Evolutionary conservation across 345 rosid genomes (phyloP), one percentile per base, ranked within the genome.

Genomic region (Adansonia digitata): DNA sequence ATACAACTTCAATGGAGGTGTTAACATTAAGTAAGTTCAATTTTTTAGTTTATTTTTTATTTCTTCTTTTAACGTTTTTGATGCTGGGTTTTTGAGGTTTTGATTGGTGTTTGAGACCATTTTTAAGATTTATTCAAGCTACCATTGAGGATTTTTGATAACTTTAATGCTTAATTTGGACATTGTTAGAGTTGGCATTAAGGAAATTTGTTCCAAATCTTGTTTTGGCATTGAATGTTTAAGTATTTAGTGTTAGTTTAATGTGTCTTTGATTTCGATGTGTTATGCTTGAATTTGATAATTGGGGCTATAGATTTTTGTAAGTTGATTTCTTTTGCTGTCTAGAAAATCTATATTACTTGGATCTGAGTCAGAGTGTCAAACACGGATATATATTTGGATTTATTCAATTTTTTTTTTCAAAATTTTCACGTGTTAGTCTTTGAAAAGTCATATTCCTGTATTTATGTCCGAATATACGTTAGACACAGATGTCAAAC

Each of bases 1-100:
- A 22, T 92, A 87, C 81, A 83, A 85, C 84, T 88, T 89, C 85
- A 85, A 83, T 20, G 90, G 91, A 24, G 93, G 88, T 35, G 94
- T 90, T 71, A 84, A 81, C 60, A 81, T 94, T 84, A 91, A 87
- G 95, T 88, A 78, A 78, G 88, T 63, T 72, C 60, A 69, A n/a
- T 2, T 57, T 37, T 4, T 35, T 2, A 5, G 0, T 9, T 29
- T n/a, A 15, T 72, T 39, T 17, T 61, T 7, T n/a, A n/a, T n/a
- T n/a, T n/a, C n/a, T n/a, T n/a, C n/a, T 5, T 31, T 61, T 20
- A 34, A 24, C 13, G 12, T 66, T 5, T 40, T 7, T 65, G 17
- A 22, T 40, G 31, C 22, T 65, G 69, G 29, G 69, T 5, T n/a
- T 51, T 29, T 49, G 27, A 70, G 43, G 45, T 70, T 59, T 59